A percentile compares a stretch with the other conserved stretches of the same genome.
Evolutionary conservation across 257 asterid species (phyloP).

Genomic region (Primulina tabacum): DNA sequence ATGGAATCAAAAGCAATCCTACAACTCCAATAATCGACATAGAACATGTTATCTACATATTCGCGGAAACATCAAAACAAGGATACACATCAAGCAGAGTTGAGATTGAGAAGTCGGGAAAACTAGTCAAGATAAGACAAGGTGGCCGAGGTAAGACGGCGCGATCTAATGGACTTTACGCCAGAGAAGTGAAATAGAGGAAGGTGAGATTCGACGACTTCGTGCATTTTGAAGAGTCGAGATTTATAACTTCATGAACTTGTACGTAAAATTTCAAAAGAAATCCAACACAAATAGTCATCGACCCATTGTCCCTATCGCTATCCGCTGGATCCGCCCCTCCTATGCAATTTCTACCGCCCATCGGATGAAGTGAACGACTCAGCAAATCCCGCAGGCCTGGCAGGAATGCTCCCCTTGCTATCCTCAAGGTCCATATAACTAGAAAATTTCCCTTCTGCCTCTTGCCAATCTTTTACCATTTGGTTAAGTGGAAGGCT

Average conservation of each 20-base stretch:
- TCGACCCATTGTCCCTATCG: too few species aligned
- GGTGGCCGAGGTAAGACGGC: background rate
- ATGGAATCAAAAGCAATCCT: background rate
- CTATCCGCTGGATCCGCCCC: background rate
- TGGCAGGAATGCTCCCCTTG: conserved; percentile 78
- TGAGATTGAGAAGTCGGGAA: background rate
- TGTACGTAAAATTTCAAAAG: background rate
- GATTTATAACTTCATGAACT: background rate
- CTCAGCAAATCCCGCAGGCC: conserved; percentile 88
- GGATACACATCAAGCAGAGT: background rate
- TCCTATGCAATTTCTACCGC: conserved; percentile 33
- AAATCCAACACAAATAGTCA: too few species aligned
- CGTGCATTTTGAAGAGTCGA: background rate
- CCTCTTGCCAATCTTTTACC: conserved; percentile 92
- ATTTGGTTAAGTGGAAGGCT: conserved; percentile 90
- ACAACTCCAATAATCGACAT: background rate
- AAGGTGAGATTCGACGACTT: background rate
- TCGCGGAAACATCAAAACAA: background rate
- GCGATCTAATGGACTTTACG: background rate
- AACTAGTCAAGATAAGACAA: background rate
- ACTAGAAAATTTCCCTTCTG: conserved; percentile 65
- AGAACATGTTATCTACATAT: background rate
- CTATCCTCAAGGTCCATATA: conserved; percentile 70
- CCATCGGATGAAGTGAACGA: conserved; percentile 89
- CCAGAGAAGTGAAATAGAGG: background rate